Evolutionary conservation across 352 stramenopile species (phyloP).

Genomic region (Thraustochytrium sp.): DNA sequence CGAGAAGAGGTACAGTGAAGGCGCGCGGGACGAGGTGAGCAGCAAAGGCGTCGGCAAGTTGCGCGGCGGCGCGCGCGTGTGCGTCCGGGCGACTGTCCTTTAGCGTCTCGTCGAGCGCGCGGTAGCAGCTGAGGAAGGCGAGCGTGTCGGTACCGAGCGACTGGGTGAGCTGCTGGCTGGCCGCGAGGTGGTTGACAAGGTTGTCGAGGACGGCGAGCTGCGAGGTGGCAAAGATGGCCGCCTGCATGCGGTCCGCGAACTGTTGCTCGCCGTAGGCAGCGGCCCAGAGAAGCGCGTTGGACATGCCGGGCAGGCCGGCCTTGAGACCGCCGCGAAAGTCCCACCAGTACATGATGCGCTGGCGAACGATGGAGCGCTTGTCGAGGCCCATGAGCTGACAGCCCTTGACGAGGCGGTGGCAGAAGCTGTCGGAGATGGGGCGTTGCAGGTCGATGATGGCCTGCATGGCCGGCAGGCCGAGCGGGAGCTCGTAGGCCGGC

Average conservation of each 20-base stretch:
- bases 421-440: neutral
- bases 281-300: constrained; percentile 23
- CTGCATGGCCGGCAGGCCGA: constrained; percentile 15
- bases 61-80: neutral
- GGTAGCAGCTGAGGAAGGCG: neutral
- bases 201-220: neutral
- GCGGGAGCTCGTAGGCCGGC: neutral
- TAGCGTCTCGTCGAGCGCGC: neutral
- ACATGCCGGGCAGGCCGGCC: neutral
- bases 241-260: neutral
- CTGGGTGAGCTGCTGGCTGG: neutral
- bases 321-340: neutral
- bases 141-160: neutral
- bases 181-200: neutral
- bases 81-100: neutral
- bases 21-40: neutral
- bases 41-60: constrained; percentile 1
- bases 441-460: neutral
- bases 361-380: neutral
- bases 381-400: neutral
- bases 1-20: neutral
- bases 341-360: constrained; percentile 33
- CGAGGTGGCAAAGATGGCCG: neutral
- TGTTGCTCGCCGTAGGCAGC: neutral
- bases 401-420: neutral